A percentile compares a stretch with the other conserved stretches of the same genome.
Evolutionary conservation across 306 rosid genomes (phyloP).

Genomic region (Castanea crenata): DNA sequence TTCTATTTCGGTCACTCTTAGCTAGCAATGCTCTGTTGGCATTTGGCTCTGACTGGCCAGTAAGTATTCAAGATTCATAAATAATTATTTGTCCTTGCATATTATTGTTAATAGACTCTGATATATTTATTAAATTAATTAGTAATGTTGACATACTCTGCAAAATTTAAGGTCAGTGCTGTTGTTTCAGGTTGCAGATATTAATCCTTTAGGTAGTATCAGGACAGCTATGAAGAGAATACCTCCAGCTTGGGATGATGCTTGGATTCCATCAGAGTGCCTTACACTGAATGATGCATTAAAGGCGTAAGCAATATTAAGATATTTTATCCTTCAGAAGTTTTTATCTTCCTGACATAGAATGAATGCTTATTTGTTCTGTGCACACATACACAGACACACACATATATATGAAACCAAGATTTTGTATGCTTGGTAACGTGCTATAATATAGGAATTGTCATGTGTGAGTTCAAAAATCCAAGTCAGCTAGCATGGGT

Average conservation of each 20-base stretch:
- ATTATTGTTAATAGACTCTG: not conserved
- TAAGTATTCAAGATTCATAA: constrained; percentile 32
- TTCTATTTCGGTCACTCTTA: constrained; percentile 60
- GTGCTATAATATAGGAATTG: not conserved
- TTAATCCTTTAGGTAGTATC: constrained; percentile 71
- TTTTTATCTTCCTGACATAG: constrained; percentile 7
- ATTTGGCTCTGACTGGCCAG: constrained; percentile 92
- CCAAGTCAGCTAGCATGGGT: not conserved
- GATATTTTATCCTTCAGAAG: not conserved
- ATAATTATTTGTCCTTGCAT: constrained; percentile 2
- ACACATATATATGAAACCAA: too few species aligned
- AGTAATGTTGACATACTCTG: not conserved
- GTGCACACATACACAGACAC: too few species aligned
- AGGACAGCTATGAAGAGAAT: constrained; percentile 62
- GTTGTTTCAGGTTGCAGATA: constrained; percentile 51
- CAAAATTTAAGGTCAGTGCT: constrained; percentile 15
- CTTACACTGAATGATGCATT: constrained; percentile 62
- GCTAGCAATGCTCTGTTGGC: constrained; percentile 50
- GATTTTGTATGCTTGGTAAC: too few species aligned
- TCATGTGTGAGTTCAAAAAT: not conserved
- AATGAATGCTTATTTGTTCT: too few species aligned
- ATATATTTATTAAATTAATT: not conserved
- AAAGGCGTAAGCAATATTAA: constrained; percentile 54
- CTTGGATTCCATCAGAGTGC: constrained; percentile 78
- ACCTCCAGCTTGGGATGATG: constrained; percentile 53